Conservation (phyloP, 306 rosid genomes). For the Abrus precatorius region DNA sequence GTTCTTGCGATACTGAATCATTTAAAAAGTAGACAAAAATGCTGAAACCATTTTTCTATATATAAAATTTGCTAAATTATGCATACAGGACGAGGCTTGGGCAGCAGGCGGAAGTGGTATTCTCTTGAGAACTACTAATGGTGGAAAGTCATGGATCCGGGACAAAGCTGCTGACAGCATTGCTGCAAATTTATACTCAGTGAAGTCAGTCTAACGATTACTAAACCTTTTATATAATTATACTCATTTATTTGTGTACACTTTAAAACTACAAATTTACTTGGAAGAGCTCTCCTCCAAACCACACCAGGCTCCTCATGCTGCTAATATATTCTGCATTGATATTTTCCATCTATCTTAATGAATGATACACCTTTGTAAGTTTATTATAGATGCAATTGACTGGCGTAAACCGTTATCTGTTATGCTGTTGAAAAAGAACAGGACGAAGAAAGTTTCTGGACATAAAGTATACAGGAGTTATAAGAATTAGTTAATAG, state of each 20-base stretch:
- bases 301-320: slow-evolving; percentile 26
- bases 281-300: not conserved
- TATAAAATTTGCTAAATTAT: slow-evolving; percentile 35
- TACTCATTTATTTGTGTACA: slow-evolving; percentile 10
- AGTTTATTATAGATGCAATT: slow-evolving; percentile 12
- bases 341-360: slow-evolving; percentile 17
- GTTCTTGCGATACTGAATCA: slow-evolving; percentile 29
- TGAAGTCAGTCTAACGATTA: slow-evolving; percentile 73
- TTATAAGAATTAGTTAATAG: slow-evolving; percentile 1
- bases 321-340: slow-evolving; percentile 7
- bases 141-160: slow-evolving; percentile 94
- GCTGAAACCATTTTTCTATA: not conserved
- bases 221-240: slow-evolving; percentile 29
- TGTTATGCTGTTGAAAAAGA: slow-evolving; percentile 36
- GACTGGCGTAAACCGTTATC: not conserved
- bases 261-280: slow-evolving; percentile 34
- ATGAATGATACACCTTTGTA: slow-evolving; percentile 9
- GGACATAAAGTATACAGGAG: slow-evolving; percentile 27
- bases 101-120: slow-evolving; percentile 99
- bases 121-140: slow-evolving; percentile 85
- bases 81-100: slow-evolving; percentile 95
- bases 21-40: slow-evolving; percentile 19
- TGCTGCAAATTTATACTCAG: slow-evolving; percentile 95
- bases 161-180: slow-evolving; percentile 98
- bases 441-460: slow-evolving; percentile 7